Evolutionary conservation across 371 early-diverging fungal species (phyloP).

Genomic region (Dichotomocladium elegans): DNA sequence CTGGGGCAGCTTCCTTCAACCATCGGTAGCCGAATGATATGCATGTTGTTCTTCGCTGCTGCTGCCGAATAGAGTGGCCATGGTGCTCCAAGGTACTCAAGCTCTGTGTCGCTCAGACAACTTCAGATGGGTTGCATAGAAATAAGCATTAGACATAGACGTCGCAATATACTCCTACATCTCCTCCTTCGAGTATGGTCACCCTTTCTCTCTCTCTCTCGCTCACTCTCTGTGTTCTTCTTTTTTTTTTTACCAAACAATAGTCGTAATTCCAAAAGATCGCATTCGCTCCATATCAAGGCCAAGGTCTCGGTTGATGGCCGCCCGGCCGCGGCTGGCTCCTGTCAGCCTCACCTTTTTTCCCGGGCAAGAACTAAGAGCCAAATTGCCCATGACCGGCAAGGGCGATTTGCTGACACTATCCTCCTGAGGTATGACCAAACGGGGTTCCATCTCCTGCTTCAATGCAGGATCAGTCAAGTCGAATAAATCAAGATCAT

Average conservation of each 20-base stretch:
- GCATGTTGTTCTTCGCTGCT: slow-evolving; percentile 53
- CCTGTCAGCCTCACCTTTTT: slow-evolving; percentile 79
- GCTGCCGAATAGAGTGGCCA: slow-evolving; percentile 59
- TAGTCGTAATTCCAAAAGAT: slow-evolving; percentile 54
- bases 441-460: slow-evolving; percentile 1
- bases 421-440: slow-evolving; percentile 4
- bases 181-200: too few relatives aligned
- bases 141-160: too few relatives aligned
- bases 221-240: too few relatives aligned
- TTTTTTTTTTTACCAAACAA: slow-evolving; percentile 77
- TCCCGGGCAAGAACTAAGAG: slow-evolving; percentile 77
- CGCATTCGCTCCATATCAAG: slow-evolving; percentile 66
- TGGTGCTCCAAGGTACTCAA: slow-evolving; percentile 68
- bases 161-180: too few relatives aligned
- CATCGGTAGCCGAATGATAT: slow-evolving; percentile 65
- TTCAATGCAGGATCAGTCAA: slow-evolving; percentile 30
- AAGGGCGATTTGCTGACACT: not conserved
- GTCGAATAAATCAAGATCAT: slow-evolving; percentile 34
- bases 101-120: slow-evolving; percentile 69
- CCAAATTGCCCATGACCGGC: slow-evolving; percentile 54
- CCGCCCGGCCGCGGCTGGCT: slow-evolving; percentile 71
- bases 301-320: slow-evolving; percentile 71
- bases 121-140: too few relatives aligned
- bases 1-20: slow-evolving; percentile 72
- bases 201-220: too few relatives aligned